Conservation (phyloP, 1,284 basidiomycete genomes). For the Trichosporon coremiiforme region DNA sequence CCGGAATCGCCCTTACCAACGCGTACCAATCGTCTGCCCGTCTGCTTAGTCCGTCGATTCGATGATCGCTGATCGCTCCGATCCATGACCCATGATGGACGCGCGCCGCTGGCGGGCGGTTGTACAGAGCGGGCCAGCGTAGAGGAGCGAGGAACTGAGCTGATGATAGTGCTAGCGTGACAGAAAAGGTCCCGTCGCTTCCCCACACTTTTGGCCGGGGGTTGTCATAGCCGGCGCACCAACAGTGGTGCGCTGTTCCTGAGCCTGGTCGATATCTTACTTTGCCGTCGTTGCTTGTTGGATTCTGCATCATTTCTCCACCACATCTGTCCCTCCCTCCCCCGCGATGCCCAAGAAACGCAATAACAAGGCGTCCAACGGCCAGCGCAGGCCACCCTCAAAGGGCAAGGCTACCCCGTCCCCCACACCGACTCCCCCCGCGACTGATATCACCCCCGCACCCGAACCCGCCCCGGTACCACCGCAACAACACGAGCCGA, state of each 20-base stretch:
- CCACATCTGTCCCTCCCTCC: neutral
- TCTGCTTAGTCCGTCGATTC: too few species aligned
- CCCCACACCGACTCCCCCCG: neutral
- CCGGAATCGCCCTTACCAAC: neutral
- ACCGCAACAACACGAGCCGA: slow-evolving; percentile 5
- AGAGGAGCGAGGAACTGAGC: too few species aligned
- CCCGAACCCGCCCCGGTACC: neutral
- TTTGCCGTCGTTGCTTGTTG: neutral
- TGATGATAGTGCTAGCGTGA: neutral
- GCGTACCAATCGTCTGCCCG: neutral
- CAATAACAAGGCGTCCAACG: neutral
- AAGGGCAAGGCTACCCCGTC: neutral
- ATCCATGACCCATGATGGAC: neutral
- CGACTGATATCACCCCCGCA: neutral
- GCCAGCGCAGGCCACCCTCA: neutral
- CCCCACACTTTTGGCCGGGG: slow-evolving; percentile 20
- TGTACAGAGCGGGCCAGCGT: neutral
- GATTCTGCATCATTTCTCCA: neutral
- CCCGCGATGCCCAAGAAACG: neutral
- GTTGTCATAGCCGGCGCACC: neutral
- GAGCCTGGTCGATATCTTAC: neutral
- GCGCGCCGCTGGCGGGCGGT: too few species aligned
- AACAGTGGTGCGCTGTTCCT: neutral
- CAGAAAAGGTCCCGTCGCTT: slow-evolving; percentile 2
- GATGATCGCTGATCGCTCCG: neutral